Evolutionary conservation across 805 yeast species (phyloP), one percentile per base, ranked within the genome.

Genomic region (Cyberlindnera suaveolens): DNA sequence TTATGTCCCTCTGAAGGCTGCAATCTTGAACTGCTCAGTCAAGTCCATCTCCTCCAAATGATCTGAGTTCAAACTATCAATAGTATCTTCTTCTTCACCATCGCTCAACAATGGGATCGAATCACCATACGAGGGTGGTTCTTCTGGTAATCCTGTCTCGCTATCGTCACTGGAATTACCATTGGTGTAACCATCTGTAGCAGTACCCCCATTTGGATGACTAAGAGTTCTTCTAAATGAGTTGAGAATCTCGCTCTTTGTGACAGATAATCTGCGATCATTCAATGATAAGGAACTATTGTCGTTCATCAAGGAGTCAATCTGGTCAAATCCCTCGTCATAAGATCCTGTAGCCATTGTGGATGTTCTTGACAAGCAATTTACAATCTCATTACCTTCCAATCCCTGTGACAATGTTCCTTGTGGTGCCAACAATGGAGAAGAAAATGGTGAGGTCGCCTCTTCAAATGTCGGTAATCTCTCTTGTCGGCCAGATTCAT

Each of bases 391-490:
- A 26, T 52, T 48, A 34, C 47, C 46, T 15, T 9, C 14, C 15
- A 31, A 7, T 9, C 27, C 27, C 27, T 6, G 33, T 29, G 17
- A 19, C 35, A 13, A 23, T 3, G 11, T 23, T 23, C 45, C 54
- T 6, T 42, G 20, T 13, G 57, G 53, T 4, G 47, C 27, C 23
- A 47, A 39, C 33, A 39, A 29, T 6, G 64, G 63, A 5, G 62
- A 59, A 3, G 44, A 61, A 57, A 49, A 54, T 13, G 79, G 76
- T 0, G 83, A 75, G 0, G 66, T 67, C 0, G 86, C 88, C 52
- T 82, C 82, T 53, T 81, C 85, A 59, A 82, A 82, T 0, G 82
- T 67, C 0, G 89, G 89, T 20, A 78, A 65, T 16, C 56, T 62
- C 30, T 66, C 41, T 13, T 11, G 27, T 11, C 23, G 23, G 26